phyloP scores from a whole-genome alignment of 768 basidiomycete genomes.

The Tricholoma sp. region DNA sequence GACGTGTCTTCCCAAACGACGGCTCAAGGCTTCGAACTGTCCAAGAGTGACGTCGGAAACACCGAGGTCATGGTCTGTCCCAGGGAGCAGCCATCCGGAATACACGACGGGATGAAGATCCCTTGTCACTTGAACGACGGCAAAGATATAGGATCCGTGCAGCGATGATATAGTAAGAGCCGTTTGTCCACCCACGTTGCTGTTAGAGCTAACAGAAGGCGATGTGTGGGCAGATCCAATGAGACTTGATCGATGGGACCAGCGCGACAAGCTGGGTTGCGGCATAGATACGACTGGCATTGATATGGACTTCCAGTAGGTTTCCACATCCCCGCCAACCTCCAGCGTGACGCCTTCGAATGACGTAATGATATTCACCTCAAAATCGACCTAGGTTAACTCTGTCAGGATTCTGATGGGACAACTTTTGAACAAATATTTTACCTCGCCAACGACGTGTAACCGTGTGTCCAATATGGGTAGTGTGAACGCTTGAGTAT shows the following conservation, averaged over 20 bases:
- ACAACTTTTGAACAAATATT: conserved; percentile 10
- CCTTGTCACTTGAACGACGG: conserved; percentile 86
- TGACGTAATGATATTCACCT: conserved; percentile 78
- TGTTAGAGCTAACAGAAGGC: conserved; percentile 57
- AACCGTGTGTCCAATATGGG: conserved; percentile 92
- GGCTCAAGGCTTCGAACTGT: conserved; percentile 73
- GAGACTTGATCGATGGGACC: conserved; percentile 36
- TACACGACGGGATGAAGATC: conserved; percentile 89
- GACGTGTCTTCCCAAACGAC: conserved; percentile 40
- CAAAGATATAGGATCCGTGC: conserved; percentile 81
- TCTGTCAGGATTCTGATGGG: conserved; percentile 6
- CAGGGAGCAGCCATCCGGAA: conserved; percentile 71
- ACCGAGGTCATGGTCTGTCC: conserved; percentile 65
- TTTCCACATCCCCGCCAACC: conserved; percentile 93
- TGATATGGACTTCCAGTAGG: conserved; percentile 94
- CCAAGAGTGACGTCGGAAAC: conserved; percentile 80
- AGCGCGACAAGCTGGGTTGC: conserved; percentile 31
- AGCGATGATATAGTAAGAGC: conserved; percentile 82
- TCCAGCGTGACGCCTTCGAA: conserved; percentile 92
- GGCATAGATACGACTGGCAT: conserved; percentile 40
- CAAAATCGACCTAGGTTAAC: conserved; percentile 70
- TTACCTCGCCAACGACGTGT: conserved; percentile 90
- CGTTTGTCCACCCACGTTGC: conserved; percentile 43
- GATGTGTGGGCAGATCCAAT: conserved; percentile 63
- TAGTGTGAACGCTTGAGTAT: conserved; percentile 50